Evolutionary conservation across 768 basidiomycete genomes (phyloP), one percentile per base, ranked within the genome.

Genomic region (Lactifluus piperatus): DNA sequence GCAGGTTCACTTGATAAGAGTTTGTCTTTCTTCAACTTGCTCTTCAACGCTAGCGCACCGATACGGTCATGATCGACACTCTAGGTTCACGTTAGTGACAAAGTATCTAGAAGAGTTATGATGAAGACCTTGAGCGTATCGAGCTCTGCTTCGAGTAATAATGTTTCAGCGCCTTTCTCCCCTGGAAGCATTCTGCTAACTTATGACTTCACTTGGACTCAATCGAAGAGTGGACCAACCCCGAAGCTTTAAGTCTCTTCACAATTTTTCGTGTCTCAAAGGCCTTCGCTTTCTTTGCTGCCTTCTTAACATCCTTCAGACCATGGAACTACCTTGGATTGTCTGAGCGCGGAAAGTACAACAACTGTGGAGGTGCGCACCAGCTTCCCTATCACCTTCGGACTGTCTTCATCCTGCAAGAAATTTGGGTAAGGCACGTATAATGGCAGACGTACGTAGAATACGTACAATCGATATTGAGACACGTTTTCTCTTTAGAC

Each of bases 251-350:
- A 29, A 94, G 73, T 71, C 81, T 84, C 76, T 92, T 94, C 58
- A 93, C 79, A n/a, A 86, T 71, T 68, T 86, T 88, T 70, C 86
- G 88, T 0, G 81, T 81, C 73, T 95, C 93, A 61, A 90, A 88
- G 0, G 79, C 73, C 68, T 83, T 90, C 10, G 87, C 86, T 67
- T 86, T 90, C 74, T 91, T 94, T 29, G 86, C 81, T 5, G 85
- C 81, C 65, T 87, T 88, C 63, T 79, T 79, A 9, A 88, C 79
- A 64, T 87, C 85, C 68, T 81, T 86, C 51, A 87, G 68, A 58
- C 80, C 80, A 68, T 89, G 89, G 65, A 88, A 83, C 93, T 95
- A 64, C 52, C 56, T 62, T 51, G 32, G 16, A 18, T 26, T 52
- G 29, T 56, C 18, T 36, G 34, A 22, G 20, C 27, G 32, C 44